Evolutionary conservation across 1,284 basidiomycete species (phyloP), one percentile per base, ranked within the genome.

Genomic region (Cryptococcus hybrid): DNA sequence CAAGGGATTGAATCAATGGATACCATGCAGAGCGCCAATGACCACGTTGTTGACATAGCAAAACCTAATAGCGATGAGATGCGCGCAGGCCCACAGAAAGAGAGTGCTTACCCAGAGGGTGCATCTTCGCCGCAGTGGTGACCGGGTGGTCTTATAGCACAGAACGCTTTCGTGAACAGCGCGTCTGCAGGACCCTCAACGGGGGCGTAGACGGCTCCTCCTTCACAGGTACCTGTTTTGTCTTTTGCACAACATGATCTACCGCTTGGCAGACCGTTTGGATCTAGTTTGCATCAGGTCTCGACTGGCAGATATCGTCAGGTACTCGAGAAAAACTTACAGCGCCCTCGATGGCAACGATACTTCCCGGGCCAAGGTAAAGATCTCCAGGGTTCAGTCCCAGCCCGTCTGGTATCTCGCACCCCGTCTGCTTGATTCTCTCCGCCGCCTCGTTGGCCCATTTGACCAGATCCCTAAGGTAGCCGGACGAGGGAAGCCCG

Each of bases 31-130:
- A 30, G 92, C 90, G 0, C 84, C 93, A 3, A 98, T 85, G 1
- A 88, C 86, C 0, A 94, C 90, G 69, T 98, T 98, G 71, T 98
- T 97, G 43, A 96, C 84, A 70, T 95, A 92, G 77, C 92, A 98
- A 75, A 93, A 94, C 0, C 75, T 75, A n/a, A 51, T 13, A 13
- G 56, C 4, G 4, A 30, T 30, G 30, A 30, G 30, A 30, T 30
- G 30, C 30, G 3, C 30, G 30, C 30, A 30, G 30, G 4, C 30
- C 30, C 30, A 30, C 30, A 30, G 0, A 30, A 30, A 43, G 24
- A 13, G 50, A 9, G n/a, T 15, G 30, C 71, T 65, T 74, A 83
- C 63, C 94, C 95, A 7, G 86, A 88, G 0, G 94, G 94, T 0
- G 84, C 84, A 61, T 91, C 85, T 75, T 92, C 90, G 1, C 89